Evolutionary conservation across 192 early-diverging fungal genomes (phyloP).

Genomic region (Coemansia sp.): DNA sequence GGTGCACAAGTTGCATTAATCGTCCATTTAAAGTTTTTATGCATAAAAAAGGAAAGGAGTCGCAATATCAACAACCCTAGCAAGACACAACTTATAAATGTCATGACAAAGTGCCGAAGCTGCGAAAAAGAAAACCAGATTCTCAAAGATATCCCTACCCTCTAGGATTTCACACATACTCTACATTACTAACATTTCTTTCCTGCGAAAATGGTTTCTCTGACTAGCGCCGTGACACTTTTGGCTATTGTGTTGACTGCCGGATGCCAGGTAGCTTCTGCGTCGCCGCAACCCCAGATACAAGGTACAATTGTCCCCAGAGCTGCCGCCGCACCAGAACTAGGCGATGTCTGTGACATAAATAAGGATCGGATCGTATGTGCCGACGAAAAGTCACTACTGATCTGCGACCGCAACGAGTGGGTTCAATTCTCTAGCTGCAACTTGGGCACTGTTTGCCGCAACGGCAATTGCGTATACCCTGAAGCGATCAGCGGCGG

Average conservation of each 20-base stretch:
- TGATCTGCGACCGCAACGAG: slow-evolving; percentile 39
- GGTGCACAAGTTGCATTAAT: slow-evolving; percentile 4
- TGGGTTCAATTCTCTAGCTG: slow-evolving; percentile 40
- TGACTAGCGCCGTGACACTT: slow-evolving; percentile 31
- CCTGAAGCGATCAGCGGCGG: background rate
- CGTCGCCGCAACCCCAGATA: slow-evolving; percentile 20
- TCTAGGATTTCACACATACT: too few species aligned
- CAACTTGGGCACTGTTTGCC: slow-evolving; percentile 34
- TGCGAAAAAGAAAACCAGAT: background rate
- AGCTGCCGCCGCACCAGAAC: background rate
- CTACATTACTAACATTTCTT: too few species aligned
- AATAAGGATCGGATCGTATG: slow-evolving; percentile 27
- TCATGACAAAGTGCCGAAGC: background rate
- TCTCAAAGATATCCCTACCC: too few species aligned
- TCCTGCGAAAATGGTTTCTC: slow-evolving; percentile 24
- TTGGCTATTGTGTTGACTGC: slow-evolving; percentile 20
- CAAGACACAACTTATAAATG: background rate
- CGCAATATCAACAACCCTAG: background rate
- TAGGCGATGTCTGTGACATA: slow-evolving; percentile 23
- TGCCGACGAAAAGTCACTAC: slow-evolving; percentile 19
- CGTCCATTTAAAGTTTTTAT: background rate
- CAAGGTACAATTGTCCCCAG: slow-evolving; percentile 27
- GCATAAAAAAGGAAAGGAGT: background rate
- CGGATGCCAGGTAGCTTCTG: slow-evolving; percentile 13
- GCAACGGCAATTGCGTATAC: slow-evolving; percentile 29